Base-by-base conservation (phyloP, 2,329 filamentous ascomycete species). In the Zymoseptoria brevis region DNA sequence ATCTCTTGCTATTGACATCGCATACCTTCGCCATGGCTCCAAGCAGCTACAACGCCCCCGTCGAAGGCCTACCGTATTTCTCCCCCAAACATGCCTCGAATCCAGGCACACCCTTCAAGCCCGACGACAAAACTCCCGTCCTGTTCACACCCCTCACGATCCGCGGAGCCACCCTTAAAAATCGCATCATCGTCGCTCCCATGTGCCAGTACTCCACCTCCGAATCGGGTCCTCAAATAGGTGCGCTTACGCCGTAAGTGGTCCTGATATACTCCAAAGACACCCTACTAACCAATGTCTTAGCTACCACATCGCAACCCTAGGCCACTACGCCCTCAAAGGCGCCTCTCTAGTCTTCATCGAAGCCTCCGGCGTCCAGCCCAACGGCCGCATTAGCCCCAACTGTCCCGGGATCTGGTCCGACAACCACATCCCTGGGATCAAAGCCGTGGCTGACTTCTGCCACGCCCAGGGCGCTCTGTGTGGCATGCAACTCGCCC, bases 311-410 rank as follows among this genome's bases (percentile, higher is more conserved):
- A 77, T 95, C 56, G 85, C 90, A 35, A 91, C 96, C 69, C 79
- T 93, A 16, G 89, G 90, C 58, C 86, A 89, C 62, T 91, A 90
- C 65, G 82, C 89, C 19, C 80, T 87, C 57, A 85, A 87, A 62
- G 91, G 91, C 16, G 86, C 88, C 0, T 87, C 83, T 0, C 77
- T 96, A 13, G 78, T 87, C 54, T 83, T 92, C 62, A 80, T 92
- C 60, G 92, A 96, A 76, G 90, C 90, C 41, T 90, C 88, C 0
- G 80, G 85, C 26, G 88, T 96, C 0, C 78, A 83, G n/a, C 76
- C 89, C 6, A 86, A 92, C 65, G 91, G 91, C 19, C 83, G 91
- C 57, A 96, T 96, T 76, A 87, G 87, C 1, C 89, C 90, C 1
- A 80, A 92, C 71, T 89, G 92, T 71, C 76, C 78, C 4, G 90